These are phyloP conservation scores for Metschnikowia henanensis DNA, from an alignment of 805 yeast species.

Conservation along the genomic window DNA sequence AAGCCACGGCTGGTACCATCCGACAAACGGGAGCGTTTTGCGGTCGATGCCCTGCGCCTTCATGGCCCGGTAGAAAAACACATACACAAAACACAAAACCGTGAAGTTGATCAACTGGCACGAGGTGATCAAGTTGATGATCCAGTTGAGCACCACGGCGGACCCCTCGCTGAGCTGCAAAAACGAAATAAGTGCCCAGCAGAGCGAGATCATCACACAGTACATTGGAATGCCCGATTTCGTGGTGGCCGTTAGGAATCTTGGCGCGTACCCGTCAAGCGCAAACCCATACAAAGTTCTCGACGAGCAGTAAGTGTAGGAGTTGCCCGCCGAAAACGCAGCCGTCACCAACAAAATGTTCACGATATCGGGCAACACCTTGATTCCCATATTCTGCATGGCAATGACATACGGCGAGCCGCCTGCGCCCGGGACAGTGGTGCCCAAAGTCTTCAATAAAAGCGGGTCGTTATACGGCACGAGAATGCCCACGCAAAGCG, in stretches of 20 bases:
- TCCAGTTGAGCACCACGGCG: slow-evolving; percentile 33
- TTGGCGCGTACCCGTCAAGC: slow-evolving; percentile 73
- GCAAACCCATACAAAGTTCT: slow-evolving; percentile 74
- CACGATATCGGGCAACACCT: slow-evolving; percentile 69
- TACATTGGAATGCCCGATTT: slow-evolving; percentile 48
- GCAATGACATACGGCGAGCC: slow-evolving; percentile 90
- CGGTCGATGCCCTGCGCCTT: slow-evolving; percentile 22
- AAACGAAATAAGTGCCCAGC: slow-evolving; percentile 64
- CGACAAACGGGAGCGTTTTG: slow-evolving; percentile 16
- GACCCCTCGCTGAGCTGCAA: slow-evolving; percentile 49
- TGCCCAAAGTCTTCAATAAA: slow-evolving; percentile 53
- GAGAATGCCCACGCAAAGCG: slow-evolving; percentile 75
- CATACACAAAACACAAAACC: slow-evolving; percentile 24
- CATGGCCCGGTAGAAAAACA: slow-evolving; percentile 19
- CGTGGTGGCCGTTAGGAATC: slow-evolving; percentile 54
- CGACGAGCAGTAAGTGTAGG: slow-evolving; percentile 75
- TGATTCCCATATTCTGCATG: slow-evolving; percentile 61
- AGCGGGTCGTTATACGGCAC: slow-evolving; percentile 68
- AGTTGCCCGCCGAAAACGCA: slow-evolving; percentile 80
- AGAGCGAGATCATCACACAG: slow-evolving; percentile 41
- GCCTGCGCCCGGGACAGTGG: slow-evolving; percentile 66
- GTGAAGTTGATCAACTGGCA: slow-evolving; percentile 28
- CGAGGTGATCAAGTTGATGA: slow-evolving; percentile 34
- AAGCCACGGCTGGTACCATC: slow-evolving; percentile 23
- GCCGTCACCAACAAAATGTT: slow-evolving; percentile 77